Evolutionary conservation across 1,139 yeast genomes (phyloP), one percentile per base, ranked within the genome.

Genomic region (Meyerozyma elateridarum): DNA sequence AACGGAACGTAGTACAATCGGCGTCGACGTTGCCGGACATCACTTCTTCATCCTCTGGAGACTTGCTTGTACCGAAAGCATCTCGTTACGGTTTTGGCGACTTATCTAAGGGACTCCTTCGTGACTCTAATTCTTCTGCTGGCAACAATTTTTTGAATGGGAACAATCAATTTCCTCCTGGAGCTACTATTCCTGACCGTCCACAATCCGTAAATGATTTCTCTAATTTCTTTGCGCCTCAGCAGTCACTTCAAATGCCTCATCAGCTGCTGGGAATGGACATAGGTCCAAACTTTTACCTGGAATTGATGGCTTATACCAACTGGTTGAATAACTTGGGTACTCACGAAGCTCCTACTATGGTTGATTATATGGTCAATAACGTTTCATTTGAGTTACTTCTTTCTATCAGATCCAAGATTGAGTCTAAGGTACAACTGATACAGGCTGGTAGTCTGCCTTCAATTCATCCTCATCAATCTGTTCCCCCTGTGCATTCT

Each of bases 261-360:
- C 35, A 20, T 25, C 18, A 21, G 28, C 24, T 5, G 14, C 36
- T 19, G 15, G 18, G 13, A 14, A 28, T 33, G 33, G 44, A 32
- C 27, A 22, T 25, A 14, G 22, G 32, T 22, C 46, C 36, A 49
- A 55, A 44, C 33, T 65, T 64, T 39, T 63, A 59, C 43, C 61
- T 49, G 52, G 73, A 68, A 39, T 54, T 81, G 48, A 61, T 71
- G 35, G 67, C 70, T 35, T 70, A 76, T 43, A 69, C 75, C 42
- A 63, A 62, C 43, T 81, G 88, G 88, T 62, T 80, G 45, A 72
- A 70, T 41, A 65, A 64, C 43, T 63, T 81, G 51, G 69, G 61
- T 35, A 65, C 73, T 8, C 73, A 70, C 34, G 85, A 81, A 45
- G 78, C 69, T 44, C 61, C 72, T 37, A 61, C 76, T 19, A 73